Evolutionary conservation across 192 early-diverging fungal genomes (phyloP).

Genomic region (Haplosporangium gracile): DNA sequence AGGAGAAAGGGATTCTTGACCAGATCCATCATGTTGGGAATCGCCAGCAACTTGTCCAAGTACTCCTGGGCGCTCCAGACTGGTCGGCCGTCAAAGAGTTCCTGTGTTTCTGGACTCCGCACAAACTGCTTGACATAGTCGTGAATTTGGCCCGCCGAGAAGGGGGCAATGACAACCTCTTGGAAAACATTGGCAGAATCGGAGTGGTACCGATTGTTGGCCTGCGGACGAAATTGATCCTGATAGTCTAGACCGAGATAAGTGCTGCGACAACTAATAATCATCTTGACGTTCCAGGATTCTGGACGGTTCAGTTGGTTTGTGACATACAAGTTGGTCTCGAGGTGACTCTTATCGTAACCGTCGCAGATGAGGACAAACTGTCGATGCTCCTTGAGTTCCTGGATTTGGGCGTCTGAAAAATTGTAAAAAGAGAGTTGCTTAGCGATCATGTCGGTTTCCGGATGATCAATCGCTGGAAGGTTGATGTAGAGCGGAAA

Average conservation of each 20-base stretch:
- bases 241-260: background rate
- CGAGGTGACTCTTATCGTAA: no score
- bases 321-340: no score
- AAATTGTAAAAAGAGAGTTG: no score
- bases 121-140: background rate
- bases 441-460: no score
- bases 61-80: background rate
- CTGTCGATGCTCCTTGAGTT: background rate
- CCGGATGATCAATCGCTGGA: background rate
- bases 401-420: background rate
- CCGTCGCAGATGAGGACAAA: background rate
- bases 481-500: background rate
- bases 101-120: background rate
- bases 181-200: background rate
- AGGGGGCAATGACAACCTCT: background rate
- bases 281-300: no score
- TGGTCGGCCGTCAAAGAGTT: background rate
- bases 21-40: background rate
- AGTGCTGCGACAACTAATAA: no score
- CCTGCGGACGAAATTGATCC: background rate
- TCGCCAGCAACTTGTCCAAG: background rate
- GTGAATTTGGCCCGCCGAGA: background rate
- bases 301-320: no score
- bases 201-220: background rate
- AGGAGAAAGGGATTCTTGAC: conserved; percentile 8